Base-by-base conservation (phyloP, 2,329 filamentous ascomycete genomes). In the Cladosporium cucumerinum region DNA sequence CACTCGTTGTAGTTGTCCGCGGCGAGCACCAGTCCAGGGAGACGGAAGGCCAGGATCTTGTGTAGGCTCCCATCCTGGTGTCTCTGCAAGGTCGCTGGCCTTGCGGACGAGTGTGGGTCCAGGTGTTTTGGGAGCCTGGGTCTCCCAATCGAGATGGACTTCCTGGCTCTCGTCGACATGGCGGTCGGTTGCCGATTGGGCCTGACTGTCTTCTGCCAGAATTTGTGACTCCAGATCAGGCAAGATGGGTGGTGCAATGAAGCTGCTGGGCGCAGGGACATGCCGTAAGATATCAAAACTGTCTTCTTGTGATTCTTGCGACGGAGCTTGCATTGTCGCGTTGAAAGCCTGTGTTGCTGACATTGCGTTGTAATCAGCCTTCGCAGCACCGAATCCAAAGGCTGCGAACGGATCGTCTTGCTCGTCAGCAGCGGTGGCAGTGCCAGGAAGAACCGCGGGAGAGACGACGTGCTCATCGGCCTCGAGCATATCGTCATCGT, bases 221-320 rank as follows among this genome's bases (percentile, higher is more conserved):
- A 66, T 79, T 75, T 25, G 78, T 71, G 39, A 79, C 68, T 43
- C 62, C 32, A 64, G 28, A 2, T 21, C 74, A 3, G 59, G 59
- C 5, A 66, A 18, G 5, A 61, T 60, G 3, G 61, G 61, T 68
- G 78, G 61, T 69, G 74, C 62, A 2, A 69, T 69, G 4, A 70
- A 70, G 30, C 71, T 69, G 14, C 69, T 70, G 26, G 75, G 70
- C 46, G 75, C 72, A 18, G 75, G 74, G 10, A 77, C 67, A 3
- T 71, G 66, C 11, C 71, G 72, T n/a, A 78, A 66, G 34, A 77
- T 70, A 51, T 73, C 75, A 49, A 77, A 67, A 8, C 84, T 85
- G 67, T 85, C 82, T 67, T 78, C 71, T 59, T 73, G 73, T 8
- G 69, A 72, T 1, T 68, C 65, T 63, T 76, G 74, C n/a, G 74